Base-by-base conservation (phyloP, 2,329 filamentous ascomycete genomes). In the Neurospora sp. region DNA sequence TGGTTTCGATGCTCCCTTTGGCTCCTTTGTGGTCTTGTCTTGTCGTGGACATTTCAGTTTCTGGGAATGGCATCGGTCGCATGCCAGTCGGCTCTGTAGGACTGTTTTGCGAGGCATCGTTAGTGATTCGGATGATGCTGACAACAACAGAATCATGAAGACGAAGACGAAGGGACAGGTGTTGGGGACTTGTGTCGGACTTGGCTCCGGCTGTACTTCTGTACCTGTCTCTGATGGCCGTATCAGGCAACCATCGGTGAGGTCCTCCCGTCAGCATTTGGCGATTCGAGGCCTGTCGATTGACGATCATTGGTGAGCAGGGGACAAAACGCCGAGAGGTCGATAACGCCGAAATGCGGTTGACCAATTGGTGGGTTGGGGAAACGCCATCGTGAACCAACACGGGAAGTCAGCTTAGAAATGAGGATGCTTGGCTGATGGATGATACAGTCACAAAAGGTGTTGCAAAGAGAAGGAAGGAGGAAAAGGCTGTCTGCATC, bases 11-110 rank as follows among this genome's bases (percentile, higher is more conserved):
- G 52, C 9, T 10, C 8, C 52, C 10, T 62, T 6, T 28, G 46
- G 5, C 0, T 58, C 13, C 1, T 33, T 62, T 0, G 52, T 1
- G 23, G 13, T 28, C 23, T 33, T 62, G 23, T 67, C 68, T 36
- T 40, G 70, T 38, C 70, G 67, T 17, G 40, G 67, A 39, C 70
- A 71, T n/a, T 67, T 67, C 15, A 71, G 67, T 46, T 70, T 70
- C 42, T 70, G 69, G 4, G 42, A 28, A 28, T 70, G 69, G 15
- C 69, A 70, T 38, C 69, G 66, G 23, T 70, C 69, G 66, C 69
- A 70, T 33, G 69, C 69, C 46, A 68, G 38, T 10, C 69, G 69
- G n/a, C 62, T 68, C 10, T 70, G 66, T 0, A 67, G 66, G 3
- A 62, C 67, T 23, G 46, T 11, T 36, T 40, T 70, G 43, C 69